These are phyloP conservation scores for Fagus sylvatica DNA, from an alignment of 306 rosid genomes.

Conservation along the genomic window DNA sequence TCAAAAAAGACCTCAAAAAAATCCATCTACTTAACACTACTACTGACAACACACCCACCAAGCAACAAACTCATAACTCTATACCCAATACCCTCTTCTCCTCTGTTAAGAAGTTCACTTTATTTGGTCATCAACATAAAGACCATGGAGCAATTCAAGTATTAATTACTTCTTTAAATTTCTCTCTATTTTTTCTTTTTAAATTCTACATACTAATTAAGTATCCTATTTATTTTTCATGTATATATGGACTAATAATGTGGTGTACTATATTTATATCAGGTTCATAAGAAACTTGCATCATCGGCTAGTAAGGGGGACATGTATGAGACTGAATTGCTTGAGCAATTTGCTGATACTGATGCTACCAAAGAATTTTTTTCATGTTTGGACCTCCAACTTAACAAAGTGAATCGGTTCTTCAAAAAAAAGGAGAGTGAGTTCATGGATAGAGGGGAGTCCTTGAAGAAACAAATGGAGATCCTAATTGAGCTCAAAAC, in stretches of 20 bases:
- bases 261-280: background rate
- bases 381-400: slow-evolving; percentile 77
- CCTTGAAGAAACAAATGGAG: slow-evolving; percentile 79
- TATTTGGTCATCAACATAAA: slow-evolving; percentile 62
- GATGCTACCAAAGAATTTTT: slow-evolving; percentile 86
- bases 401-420: slow-evolving; percentile 84
- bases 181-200: background rate
- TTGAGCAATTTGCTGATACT: slow-evolving; percentile 79
- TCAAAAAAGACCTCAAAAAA: slow-evolving; percentile 79
- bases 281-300: slow-evolving; percentile 88
- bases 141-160: slow-evolving; percentile 93
- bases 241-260: background rate
- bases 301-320: slow-evolving; percentile 77
- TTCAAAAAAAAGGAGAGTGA: slow-evolving; percentile 76
- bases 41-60: slow-evolving; percentile 28
- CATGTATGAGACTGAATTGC: slow-evolving; percentile 86
- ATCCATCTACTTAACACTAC: slow-evolving; percentile 47
- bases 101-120: slow-evolving; percentile 52
- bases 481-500: slow-evolving; percentile 69
- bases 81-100: slow-evolving; percentile 49
- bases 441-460: slow-evolving; percentile 86
- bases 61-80: slow-evolving; percentile 25
- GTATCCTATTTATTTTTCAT: no score
- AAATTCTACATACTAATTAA: background rate
- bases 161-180: slow-evolving; percentile 30